phyloP scores from a whole-genome alignment of 352 stramenopile genomes.

The Phytophthora sojae region DNA sequence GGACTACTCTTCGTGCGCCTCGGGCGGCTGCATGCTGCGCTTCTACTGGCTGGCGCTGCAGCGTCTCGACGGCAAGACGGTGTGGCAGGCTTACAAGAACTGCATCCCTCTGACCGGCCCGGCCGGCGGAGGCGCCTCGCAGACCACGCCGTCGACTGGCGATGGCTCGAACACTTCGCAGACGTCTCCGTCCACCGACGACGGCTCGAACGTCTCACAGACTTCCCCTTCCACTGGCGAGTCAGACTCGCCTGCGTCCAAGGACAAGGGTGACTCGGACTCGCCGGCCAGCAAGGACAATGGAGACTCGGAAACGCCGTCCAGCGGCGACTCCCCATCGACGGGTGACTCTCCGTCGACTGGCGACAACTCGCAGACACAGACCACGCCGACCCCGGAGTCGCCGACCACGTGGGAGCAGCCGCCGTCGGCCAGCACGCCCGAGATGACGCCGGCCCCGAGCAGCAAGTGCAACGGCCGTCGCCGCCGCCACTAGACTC shows the following conservation, averaged over 20 bases:
- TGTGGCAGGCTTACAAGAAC: slow-evolving; percentile 59
- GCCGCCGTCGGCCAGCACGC: slow-evolving; percentile 16
- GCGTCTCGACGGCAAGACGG: slow-evolving; percentile 25
- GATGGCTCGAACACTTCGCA: slow-evolving; percentile 17
- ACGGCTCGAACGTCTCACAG: slow-evolving; percentile 2
- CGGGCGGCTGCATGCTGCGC: slow-evolving; percentile 40
- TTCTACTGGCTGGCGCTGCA: slow-evolving; percentile 63
- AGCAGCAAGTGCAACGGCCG: slow-evolving; percentile 36
- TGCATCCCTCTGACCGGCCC: slow-evolving; percentile 43
- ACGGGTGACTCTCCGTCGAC: neutral
- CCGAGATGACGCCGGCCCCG: slow-evolving; percentile 25
- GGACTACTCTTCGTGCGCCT: slow-evolving; percentile 47
- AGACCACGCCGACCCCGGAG: slow-evolving; percentile 18
- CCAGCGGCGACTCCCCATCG: slow-evolving; percentile 4
- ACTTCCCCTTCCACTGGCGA: slow-evolving; percentile 2
- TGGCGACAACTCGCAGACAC: neutral
- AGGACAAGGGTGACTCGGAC: slow-evolving; percentile 6
- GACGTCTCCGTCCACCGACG: slow-evolving; percentile 6
- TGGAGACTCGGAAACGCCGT: neutral
- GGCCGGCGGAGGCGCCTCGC: slow-evolving; percentile 15
- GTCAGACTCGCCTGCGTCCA: neutral
- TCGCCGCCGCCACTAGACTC: slow-evolving; percentile 23
- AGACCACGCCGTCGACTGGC: slow-evolving; percentile 24
- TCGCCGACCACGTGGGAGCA: neutral
- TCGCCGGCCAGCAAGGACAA: slow-evolving; percentile 2